These are phyloP conservation scores for Penicillium sp. DNA, from an alignment of 2,329 filamentous ascomycete species.

Conservation along the genomic window DNA sequence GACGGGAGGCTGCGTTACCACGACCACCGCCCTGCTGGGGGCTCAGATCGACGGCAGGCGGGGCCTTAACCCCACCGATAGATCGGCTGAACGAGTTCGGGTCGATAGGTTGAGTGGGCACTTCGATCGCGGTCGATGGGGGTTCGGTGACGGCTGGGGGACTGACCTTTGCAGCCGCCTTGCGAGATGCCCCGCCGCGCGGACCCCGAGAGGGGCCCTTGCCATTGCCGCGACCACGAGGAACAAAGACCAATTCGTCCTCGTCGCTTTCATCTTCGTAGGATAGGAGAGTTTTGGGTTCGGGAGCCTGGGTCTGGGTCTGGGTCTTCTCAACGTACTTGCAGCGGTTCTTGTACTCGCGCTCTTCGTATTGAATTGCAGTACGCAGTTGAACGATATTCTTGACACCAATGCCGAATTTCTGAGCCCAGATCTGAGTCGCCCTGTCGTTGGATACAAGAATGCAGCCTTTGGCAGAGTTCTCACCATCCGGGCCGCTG, in stretches of 20 bases:
- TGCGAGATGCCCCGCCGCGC: slow-evolving; percentile 31
- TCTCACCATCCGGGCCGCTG: slow-evolving; percentile 32
- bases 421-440: slow-evolving; percentile 48
- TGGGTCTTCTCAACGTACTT: slow-evolving; percentile 48
- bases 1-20: slow-evolving; percentile 36
- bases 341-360: slow-evolving; percentile 47
- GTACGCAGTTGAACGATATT: slow-evolving; percentile 51
- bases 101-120: slow-evolving; percentile 49
- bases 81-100: slow-evolving; percentile 50
- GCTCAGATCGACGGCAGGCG: slow-evolving; percentile 30
- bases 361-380: slow-evolving; percentile 48
- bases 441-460: slow-evolving; percentile 47
- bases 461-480: slow-evolving; percentile 40
- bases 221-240: slow-evolving; percentile 39
- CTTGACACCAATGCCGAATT: slow-evolving; percentile 49
- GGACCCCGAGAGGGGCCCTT: slow-evolving; percentile 33
- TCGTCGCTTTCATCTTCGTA: slow-evolving; percentile 52
- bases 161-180: slow-evolving; percentile 28
- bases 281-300: slow-evolving; percentile 47
- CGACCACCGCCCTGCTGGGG: slow-evolving; percentile 35
- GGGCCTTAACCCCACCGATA: slow-evolving; percentile 32
- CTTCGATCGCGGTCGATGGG: slow-evolving; percentile 38
- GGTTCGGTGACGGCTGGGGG: slow-evolving; percentile 23
- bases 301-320: slow-evolving; percentile 19
- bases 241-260: slow-evolving; percentile 50